Conservation (phyloP, 768 basidiomycete genomes). For the Collybia sp. region DNA sequence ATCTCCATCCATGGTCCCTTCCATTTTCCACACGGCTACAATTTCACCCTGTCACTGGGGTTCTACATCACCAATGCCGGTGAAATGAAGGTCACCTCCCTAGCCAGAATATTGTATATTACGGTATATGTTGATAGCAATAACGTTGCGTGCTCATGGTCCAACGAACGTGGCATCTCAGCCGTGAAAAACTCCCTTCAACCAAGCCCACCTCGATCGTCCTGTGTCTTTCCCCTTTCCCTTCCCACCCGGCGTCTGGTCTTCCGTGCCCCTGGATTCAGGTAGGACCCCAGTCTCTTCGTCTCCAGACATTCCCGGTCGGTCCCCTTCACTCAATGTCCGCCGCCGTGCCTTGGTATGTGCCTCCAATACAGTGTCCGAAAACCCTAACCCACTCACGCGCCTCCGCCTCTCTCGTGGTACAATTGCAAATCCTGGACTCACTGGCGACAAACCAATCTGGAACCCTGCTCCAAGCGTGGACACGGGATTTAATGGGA, state of each 20-base stretch:
- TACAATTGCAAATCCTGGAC: constrained; percentile 72
- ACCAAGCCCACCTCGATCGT: constrained; percentile 21
- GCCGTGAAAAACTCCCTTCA: constrained; percentile 13
- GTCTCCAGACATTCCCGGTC: constrained; percentile 1
- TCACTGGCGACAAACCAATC: constrained; percentile 71
- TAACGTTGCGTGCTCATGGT: too few species aligned
- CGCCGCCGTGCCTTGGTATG: constrained; percentile 28
- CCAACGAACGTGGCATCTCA: too few species aligned
- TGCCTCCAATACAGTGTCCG: constrained; percentile 19
- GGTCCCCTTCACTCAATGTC: constrained; percentile 50
- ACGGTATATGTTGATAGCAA: too few species aligned
- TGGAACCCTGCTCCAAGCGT: constrained; percentile 54
- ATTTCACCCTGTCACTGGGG: too few species aligned
- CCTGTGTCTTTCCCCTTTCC: constrained; percentile 1
- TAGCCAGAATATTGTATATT: too few species aligned
- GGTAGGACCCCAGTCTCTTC: constrained; percentile 1
- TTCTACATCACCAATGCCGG: too few species aligned
- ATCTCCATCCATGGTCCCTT: too few species aligned
- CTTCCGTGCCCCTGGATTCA: background rate
- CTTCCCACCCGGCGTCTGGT: background rate
- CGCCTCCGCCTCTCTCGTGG: constrained; percentile 48
- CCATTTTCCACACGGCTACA: too few species aligned
- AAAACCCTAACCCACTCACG: constrained; percentile 30
- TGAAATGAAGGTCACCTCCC: too few species aligned
- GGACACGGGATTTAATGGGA: constrained; percentile 31